Conservation (phyloP, 352 stramenopile species). For the Globisporangium spinosum region DNA sequence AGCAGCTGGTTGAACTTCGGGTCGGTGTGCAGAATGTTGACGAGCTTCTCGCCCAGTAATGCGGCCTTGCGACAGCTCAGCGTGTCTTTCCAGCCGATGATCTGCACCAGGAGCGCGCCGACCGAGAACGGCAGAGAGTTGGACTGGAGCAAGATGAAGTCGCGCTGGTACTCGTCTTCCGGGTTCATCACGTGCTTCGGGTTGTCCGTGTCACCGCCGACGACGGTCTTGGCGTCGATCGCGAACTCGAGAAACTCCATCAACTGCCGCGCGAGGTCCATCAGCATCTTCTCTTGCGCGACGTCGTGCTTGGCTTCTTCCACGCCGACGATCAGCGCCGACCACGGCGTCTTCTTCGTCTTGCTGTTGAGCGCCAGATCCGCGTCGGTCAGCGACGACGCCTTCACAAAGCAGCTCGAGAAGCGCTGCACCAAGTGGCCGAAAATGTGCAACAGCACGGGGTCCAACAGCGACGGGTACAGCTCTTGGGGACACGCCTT, state of each 20-base stretch:
- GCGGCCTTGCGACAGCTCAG: constrained; percentile 62
- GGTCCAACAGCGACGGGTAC: constrained; percentile 59
- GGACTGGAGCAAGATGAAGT: constrained; percentile 59
- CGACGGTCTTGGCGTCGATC: constrained; percentile 72
- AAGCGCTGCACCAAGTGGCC: constrained; percentile 59
- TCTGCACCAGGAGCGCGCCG: constrained; percentile 43
- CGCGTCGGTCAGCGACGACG: constrained; percentile 1
- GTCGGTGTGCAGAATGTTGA: constrained; percentile 47
- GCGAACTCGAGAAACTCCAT: constrained; percentile 71
- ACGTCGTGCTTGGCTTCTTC: constrained; percentile 69
- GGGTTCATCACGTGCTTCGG: constrained; percentile 70
- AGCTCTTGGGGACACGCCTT: constrained; percentile 60
- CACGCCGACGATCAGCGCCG: constrained; percentile 50
- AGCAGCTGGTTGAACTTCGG: constrained; percentile 39
- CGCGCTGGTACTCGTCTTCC: constrained; percentile 50
- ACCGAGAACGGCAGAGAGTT: constrained; percentile 44
- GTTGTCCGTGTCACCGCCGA: constrained; percentile 63
- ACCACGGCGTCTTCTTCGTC: constrained; percentile 39
- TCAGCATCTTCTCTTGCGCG: constrained; percentile 65
- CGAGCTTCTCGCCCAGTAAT: constrained; percentile 58
- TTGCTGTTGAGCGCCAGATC: constrained; percentile 12
- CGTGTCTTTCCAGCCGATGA: constrained; percentile 76
- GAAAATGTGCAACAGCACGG: constrained; percentile 50
- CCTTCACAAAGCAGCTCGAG: constrained; percentile 33
- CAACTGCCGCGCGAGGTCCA: constrained; percentile 63